A percentile compares a stretch with the other conserved stretches of the same genome.
Evolutionary conservation across 2,329 filamentous ascomycete species (phyloP).

Genomic region (Mycosphaerella sp.): DNA sequence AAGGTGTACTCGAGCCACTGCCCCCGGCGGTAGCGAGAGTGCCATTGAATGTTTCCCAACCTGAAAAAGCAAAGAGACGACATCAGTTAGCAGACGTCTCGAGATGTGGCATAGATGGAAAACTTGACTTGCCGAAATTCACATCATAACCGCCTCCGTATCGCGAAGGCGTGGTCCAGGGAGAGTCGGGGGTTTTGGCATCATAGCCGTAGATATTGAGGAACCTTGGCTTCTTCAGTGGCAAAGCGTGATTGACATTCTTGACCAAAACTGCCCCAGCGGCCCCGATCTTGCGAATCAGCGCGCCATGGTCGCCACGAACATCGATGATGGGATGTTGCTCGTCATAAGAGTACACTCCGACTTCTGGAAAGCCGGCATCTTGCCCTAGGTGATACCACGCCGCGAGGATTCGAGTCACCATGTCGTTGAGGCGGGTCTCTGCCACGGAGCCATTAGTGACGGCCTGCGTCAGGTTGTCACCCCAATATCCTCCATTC

Average conservation of each 20-base stretch:
- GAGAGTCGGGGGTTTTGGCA: constrained; percentile 27
- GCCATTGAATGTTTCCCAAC: constrained; percentile 25
- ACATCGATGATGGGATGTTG: constrained; percentile 51
- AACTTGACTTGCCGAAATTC: constrained; percentile 26
- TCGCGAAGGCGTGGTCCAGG: constrained; percentile 36
- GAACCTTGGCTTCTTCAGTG: constrained; percentile 42
- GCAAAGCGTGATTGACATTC: constrained; percentile 52
- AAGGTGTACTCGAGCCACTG: constrained; percentile 16
- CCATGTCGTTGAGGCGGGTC: constrained; percentile 54
- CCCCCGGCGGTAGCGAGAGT: constrained; percentile 15
- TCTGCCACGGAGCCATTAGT: constrained; percentile 48
- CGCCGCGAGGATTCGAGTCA: constrained; percentile 42
- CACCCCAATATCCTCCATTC: constrained; percentile 26
- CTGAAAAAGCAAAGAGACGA: too few species aligned
- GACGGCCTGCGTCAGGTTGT: constrained; percentile 47
- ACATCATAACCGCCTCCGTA: constrained; percentile 38
- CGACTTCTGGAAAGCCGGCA: constrained; percentile 17
- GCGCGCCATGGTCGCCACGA: constrained; percentile 44
- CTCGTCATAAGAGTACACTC: constrained; percentile 19
- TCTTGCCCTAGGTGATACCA: constrained; percentile 57
- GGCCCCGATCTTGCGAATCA: constrained; percentile 41
- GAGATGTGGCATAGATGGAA: too few species aligned
- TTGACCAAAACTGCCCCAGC: constrained; percentile 58
- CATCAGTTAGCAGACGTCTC: too few species aligned
- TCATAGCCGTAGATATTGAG: constrained; percentile 38